Base-by-base conservation (phyloP, 1,284 basidiomycete genomes). In the Anthracocystis setariae region DNA sequence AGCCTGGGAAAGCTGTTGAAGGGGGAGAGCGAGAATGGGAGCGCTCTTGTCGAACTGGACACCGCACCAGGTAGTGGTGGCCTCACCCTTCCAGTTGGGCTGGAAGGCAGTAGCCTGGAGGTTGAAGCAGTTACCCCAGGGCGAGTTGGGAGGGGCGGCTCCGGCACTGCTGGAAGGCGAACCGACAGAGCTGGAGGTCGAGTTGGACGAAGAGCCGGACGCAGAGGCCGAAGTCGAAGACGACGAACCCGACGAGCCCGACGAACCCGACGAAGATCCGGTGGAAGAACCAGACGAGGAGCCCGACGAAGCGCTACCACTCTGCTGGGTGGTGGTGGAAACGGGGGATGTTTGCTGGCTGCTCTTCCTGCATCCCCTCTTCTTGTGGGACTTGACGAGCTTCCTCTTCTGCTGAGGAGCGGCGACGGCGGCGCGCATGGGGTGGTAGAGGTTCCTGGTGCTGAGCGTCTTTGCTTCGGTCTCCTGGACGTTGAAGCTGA, bases 61-160 rank as follows among this genome's bases (percentile, higher is more conserved):
- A 32, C 68, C 68, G 43, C 68, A 71, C 68, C 68, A 71, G 35
- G 68, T 71, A 21, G 68, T 71, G 37, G 62, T 57, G n/a, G 67
- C 72, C 24, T 71, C 63, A 21, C 68, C 61, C 46, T 74, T 74
- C 62, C 69, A 63, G 54, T 74, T 67, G 46, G 72, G 65, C 25
- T 69, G 61, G 55, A 65, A 60, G 21, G 60, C 65, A 46, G 60
- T 68, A 27, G 68, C 68, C 24, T 56, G 60, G 50, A 71, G 68
- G 39, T 64, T 53, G 57, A 71, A 71, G 40, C 61, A 71, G 58
- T 52, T 71, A 10, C 62, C 68, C 68, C 68, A 71, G 7, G 68
- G 68, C 35, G 56, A 60, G 25, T 71, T 71, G 46, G 68, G 68
- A 5, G 68, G 68, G 3, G 61, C 62, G 9, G 61, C 56, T 13